Evolutionary conservation across 257 asterid species (phyloP).

Genomic region (Verbena officinalis): DNA sequence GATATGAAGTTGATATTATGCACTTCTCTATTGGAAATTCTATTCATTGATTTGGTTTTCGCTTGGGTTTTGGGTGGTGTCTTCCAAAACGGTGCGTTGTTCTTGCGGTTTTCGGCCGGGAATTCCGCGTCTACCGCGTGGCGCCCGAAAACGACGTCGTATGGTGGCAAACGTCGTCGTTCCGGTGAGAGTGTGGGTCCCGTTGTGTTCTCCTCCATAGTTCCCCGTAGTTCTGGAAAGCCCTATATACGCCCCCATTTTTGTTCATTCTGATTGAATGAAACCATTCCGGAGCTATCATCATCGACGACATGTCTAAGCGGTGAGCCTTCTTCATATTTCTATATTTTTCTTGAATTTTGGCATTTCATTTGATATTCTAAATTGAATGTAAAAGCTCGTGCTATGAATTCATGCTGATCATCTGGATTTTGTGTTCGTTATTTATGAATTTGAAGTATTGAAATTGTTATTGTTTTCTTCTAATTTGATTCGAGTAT

Average conservation of each 20-base stretch:
- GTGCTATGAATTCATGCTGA: neutral
- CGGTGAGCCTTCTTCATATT: constrained; percentile 22
- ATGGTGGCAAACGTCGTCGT: too few species aligned
- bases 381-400: neutral
- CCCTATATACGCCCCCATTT: constrained; percentile 42
- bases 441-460: too few species aligned
- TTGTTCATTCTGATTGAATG: constrained; percentile 4
- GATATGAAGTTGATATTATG: constrained; percentile 87
- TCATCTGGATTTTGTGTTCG: neutral
- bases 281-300: constrained; percentile 2
- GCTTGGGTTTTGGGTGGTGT: too few species aligned
- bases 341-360: neutral
- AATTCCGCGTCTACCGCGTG: too few species aligned
- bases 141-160: too few species aligned
- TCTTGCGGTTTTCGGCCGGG: too few species aligned
- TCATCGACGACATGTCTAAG: constrained; percentile 43
- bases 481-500: too few species aligned
- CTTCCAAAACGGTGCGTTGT: too few species aligned
- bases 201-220: too few species aligned
- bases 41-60: too few species aligned
- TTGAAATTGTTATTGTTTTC: neutral
- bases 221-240: too few species aligned
- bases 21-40: constrained; percentile 87
- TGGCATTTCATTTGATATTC: neutral
- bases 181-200: too few species aligned